Percentiles rank a stretch among this genome's conserved stretches.
These are phyloP conservation scores for Pseudonitzschia multistriata DNA, from an alignment of 108 stramenopile species.

Conservation along the genomic window DNA sequence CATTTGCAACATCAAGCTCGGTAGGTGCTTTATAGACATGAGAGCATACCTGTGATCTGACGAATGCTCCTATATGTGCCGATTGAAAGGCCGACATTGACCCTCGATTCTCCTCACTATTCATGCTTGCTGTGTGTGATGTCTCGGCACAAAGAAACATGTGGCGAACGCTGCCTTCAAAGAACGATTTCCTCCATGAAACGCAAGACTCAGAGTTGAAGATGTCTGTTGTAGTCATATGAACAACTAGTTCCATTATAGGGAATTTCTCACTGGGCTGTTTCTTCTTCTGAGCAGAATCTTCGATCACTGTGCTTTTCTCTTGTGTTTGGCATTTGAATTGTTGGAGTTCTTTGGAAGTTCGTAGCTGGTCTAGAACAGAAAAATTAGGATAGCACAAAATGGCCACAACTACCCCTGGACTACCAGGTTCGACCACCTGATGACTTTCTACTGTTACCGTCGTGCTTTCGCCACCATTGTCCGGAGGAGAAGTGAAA, in stretches of 20 bases:
- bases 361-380: conserved; percentile 30
- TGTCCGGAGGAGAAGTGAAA: conserved; percentile 35
- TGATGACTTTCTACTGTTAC: conserved; percentile 58
- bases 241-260: conserved; percentile 62
- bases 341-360: conserved; percentile 24
- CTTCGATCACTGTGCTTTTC: background rate
- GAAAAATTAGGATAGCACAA: conserved; percentile 46
- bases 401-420: conserved; percentile 64
- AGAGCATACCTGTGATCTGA: conserved; percentile 44
- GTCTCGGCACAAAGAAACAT: conserved; percentile 44
- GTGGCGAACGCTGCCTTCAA: conserved; percentile 46
- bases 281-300: background rate
- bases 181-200: conserved; percentile 45
- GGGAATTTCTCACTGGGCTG: background rate
- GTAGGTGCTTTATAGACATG: conserved; percentile 47
- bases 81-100: conserved; percentile 56
- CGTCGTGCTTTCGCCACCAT: background rate
- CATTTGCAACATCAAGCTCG: background rate
- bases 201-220: conserved; percentile 39
- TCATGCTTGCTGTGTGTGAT: conserved; percentile 20
- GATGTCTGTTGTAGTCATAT: conserved; percentile 50
- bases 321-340: conserved; percentile 13
- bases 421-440: conserved; percentile 59
- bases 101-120: conserved; percentile 2
- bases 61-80: conserved; percentile 45